Evolutionary conservation across 2,329 filamentous ascomycete species (phyloP).

Genomic region (Alternaria gaisen): DNA sequence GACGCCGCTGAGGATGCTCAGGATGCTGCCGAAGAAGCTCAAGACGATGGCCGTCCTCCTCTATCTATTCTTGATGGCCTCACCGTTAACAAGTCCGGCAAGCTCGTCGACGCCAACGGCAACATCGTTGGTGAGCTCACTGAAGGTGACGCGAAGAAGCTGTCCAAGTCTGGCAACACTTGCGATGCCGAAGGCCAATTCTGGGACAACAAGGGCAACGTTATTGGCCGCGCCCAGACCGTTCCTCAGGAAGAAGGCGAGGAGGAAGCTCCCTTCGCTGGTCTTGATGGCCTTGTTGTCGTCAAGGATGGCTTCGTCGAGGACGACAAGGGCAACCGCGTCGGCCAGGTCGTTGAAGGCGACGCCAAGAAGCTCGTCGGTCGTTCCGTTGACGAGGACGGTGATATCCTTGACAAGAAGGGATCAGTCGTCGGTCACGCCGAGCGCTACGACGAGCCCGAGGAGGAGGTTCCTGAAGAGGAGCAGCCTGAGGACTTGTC

Average conservation of each 20-base stretch:
- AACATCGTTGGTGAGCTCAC: conserved; percentile 59
- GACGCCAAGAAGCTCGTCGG: conserved; percentile 62
- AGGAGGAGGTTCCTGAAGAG: conserved; percentile 61
- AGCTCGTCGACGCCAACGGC: conserved; percentile 58
- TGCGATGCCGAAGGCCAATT: conserved; percentile 60
- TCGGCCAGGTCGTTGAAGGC: conserved; percentile 60
- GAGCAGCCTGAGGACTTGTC: conserved; percentile 56
- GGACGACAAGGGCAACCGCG: conserved; percentile 61
- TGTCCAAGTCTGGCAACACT: conserved; percentile 58
- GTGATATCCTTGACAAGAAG: conserved; percentile 63
- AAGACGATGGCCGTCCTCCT: conserved; percentile 54
- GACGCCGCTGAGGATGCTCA: conserved; percentile 35
- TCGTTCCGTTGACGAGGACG: conserved; percentile 61
- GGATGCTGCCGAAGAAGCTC: conserved; percentile 44
- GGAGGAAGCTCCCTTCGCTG: conserved; percentile 60
- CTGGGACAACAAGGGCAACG: conserved; percentile 63
- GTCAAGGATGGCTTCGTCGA: conserved; percentile 61
- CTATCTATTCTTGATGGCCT: conserved; percentile 61
- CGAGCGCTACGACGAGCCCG: conserved; percentile 70
- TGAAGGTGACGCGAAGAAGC: conserved; percentile 63
- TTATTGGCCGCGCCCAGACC: conserved; percentile 61
- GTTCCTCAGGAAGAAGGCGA: conserved; percentile 57
- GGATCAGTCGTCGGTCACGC: conserved; percentile 62
- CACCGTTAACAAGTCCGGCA: conserved; percentile 60
- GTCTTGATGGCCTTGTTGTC: conserved; percentile 60